Conservation (phyloP, 2,329 filamentous ascomycete species). For the Monilinia fructicola region DNA sequence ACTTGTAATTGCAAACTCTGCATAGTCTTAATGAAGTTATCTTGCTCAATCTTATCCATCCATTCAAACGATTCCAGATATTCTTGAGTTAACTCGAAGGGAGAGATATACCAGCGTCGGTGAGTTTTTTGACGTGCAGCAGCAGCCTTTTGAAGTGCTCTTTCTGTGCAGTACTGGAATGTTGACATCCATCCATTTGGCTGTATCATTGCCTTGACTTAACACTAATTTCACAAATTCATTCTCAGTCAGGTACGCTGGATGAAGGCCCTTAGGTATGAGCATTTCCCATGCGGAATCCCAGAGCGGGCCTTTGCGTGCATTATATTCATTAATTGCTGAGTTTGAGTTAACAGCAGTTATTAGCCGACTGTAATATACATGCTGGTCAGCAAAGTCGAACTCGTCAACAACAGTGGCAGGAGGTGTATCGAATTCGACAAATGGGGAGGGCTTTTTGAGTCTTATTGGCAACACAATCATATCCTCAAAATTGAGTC, state of each 20-base stretch:
- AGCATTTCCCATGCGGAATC: conserved; percentile 24
- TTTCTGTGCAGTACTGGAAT: conserved; percentile 19
- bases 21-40: conserved; percentile 23
- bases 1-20: conserved; percentile 22
- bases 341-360: conserved; percentile 14
- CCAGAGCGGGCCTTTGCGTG: conserved; percentile 26
- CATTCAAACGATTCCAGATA: conserved; percentile 27
- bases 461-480: conserved; percentile 20
- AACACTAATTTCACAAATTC: conserved; percentile 27
- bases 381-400: conserved; percentile 20
- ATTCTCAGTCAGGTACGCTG: conserved; percentile 24
- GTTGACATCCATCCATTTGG: conserved; percentile 25
- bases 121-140: conserved; percentile 23
- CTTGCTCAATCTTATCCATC: conserved; percentile 28
- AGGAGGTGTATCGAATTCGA: neutral
- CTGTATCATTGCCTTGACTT: conserved; percentile 13
- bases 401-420: conserved; percentile 20
- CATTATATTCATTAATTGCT: conserved; percentile 23
- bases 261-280: conserved; percentile 25
- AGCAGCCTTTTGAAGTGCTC: conserved; percentile 23
- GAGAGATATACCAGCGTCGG: conserved; percentile 26
- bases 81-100: conserved; percentile 23
- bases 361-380: conserved; percentile 12
- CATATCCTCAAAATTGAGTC: conserved; percentile 22
- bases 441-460: conserved; percentile 3